Evolutionary conservation across 2,329 filamentous ascomycete genomes (phyloP).

Genomic region (Blastomyces gilchristii): DNA sequence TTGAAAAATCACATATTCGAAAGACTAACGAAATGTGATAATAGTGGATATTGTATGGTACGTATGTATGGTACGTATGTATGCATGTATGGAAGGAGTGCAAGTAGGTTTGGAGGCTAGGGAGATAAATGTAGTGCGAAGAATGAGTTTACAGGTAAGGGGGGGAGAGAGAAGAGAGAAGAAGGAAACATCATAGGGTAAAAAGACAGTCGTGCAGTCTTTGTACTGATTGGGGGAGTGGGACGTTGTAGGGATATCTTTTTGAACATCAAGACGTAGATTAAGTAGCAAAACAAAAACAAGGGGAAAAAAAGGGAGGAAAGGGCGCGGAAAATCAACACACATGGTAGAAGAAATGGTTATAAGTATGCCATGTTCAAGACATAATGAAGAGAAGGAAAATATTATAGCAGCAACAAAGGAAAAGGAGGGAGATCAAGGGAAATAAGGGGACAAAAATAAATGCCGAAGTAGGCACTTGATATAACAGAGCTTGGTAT

Average conservation of each 20-base stretch:
- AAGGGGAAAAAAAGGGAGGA: background rate
- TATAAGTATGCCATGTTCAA: background rate
- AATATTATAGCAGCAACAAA: background rate
- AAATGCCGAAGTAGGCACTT: background rate
- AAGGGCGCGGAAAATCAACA: background rate
- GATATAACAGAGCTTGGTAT: background rate
- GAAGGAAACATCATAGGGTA: background rate
- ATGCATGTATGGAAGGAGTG: background rate
- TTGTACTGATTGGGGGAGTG: background rate
- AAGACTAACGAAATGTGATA: background rate
- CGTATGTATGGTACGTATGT: background rate
- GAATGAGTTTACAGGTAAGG: background rate
- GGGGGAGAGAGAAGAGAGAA: background rate
- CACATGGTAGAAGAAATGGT: background rate
- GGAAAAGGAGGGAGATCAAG: background rate
- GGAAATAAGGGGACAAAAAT: background rate
- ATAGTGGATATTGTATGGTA: background rate
- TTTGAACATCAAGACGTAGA: conserved; percentile 4
- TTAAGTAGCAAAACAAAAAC: background rate
- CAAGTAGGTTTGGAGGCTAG: background rate
- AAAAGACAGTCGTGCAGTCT: background rate
- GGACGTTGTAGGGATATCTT: conserved; percentile 1
- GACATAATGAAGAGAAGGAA: background rate
- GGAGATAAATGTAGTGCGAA: background rate
- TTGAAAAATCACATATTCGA: background rate